These are phyloP conservation scores for Paratrypanosoma confusum DNA, from an alignment of 208 protist species.

Conservation along the genomic window DNA sequence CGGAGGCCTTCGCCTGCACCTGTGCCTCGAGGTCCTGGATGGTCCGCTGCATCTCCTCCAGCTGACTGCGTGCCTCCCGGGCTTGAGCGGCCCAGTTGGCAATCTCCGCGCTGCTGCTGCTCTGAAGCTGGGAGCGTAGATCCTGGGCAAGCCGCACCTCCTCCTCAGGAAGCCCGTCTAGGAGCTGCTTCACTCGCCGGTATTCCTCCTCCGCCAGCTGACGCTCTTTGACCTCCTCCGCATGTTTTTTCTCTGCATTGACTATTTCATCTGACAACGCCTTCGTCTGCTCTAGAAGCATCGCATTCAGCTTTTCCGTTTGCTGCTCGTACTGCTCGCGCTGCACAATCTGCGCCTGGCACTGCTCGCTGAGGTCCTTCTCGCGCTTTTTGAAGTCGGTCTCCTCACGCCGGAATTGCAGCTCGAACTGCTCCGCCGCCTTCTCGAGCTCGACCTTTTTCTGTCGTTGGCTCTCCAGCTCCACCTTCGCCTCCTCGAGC, in stretches of 20 bases:
- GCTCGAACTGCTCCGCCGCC: conserved; percentile 51
- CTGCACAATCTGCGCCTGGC: conserved; percentile 26
- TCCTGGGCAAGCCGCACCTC: no score
- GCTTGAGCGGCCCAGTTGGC: conserved; percentile 48
- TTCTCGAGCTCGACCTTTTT: conserved; percentile 56
- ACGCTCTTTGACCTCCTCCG: no score
- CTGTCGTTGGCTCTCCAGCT: conserved; percentile 56
- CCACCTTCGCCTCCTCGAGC: conserved; percentile 65
- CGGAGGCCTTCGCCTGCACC: neutral
- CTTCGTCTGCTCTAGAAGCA: neutral
- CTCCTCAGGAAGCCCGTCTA: conserved; percentile 25
- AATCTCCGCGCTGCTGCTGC: conserved; percentile 41
- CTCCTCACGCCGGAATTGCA: conserved; percentile 76
- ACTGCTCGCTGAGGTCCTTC: conserved; percentile 55
- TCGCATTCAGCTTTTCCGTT: neutral
- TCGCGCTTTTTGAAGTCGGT: conserved; percentile 45
- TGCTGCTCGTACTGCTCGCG: conserved; percentile 37
- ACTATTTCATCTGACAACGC: neutral
- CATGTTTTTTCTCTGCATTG: neutral
- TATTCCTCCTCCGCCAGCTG: conserved; percentile 56
- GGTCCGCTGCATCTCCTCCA: conserved; percentile 21
- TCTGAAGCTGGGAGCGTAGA: no score
- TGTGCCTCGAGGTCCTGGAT: conserved; percentile 36
- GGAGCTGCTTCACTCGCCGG: conserved; percentile 25
- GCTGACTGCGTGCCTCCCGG: conserved; percentile 38